These are phyloP conservation scores for Mortierella sp. DNA, from an alignment of 371 early-diverging fungal genomes.

Conservation along the genomic window DNA sequence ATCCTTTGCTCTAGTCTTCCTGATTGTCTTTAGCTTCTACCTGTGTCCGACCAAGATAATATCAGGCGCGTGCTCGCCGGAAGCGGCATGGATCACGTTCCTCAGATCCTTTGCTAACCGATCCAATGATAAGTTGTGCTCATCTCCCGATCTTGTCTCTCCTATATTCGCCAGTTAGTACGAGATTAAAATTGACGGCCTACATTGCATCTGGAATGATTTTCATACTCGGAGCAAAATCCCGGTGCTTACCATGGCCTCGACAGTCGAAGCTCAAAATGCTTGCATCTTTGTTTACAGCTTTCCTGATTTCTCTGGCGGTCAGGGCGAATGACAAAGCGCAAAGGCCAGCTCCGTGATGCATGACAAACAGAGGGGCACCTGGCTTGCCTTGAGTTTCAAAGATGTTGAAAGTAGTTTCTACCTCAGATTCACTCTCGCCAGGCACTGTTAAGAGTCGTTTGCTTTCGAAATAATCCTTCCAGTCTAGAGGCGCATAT, in stretches of 20 bases:
- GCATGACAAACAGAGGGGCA: slow-evolving; percentile 83
- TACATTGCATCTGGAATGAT: not conserved
- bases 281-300: slow-evolving; percentile 61
- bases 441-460: slow-evolving; percentile 32
- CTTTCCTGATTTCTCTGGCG: slow-evolving; percentile 62
- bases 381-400: slow-evolving; percentile 55
- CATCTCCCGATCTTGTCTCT: slow-evolving; percentile 61
- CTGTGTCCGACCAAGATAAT: slow-evolving; percentile 86
- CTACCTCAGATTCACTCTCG: slow-evolving; percentile 27
- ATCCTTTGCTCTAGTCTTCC: not conserved
- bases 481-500: slow-evolving; percentile 58
- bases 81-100: slow-evolving; percentile 59
- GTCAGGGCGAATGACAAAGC: slow-evolving; percentile 83
- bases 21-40: slow-evolving; percentile 56
- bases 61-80: slow-evolving; percentile 60
- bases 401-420: slow-evolving; percentile 62
- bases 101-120: slow-evolving; percentile 70
- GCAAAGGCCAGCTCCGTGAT: slow-evolving; percentile 93
- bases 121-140: slow-evolving; percentile 70
- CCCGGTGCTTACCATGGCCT: slow-evolving; percentile 78
- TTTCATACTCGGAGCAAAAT: not conserved
- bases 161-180: slow-evolving; percentile 55
- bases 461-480: slow-evolving; percentile 58
- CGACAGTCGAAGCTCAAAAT: slow-evolving; percentile 82
- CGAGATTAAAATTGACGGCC: not conserved